A percentile compares a stretch with the other conserved stretches of the same genome.
These are phyloP conservation scores for Pisolithus sp. DNA, from an alignment of 768 basidiomycete genomes.

Conservation along the genomic window DNA sequence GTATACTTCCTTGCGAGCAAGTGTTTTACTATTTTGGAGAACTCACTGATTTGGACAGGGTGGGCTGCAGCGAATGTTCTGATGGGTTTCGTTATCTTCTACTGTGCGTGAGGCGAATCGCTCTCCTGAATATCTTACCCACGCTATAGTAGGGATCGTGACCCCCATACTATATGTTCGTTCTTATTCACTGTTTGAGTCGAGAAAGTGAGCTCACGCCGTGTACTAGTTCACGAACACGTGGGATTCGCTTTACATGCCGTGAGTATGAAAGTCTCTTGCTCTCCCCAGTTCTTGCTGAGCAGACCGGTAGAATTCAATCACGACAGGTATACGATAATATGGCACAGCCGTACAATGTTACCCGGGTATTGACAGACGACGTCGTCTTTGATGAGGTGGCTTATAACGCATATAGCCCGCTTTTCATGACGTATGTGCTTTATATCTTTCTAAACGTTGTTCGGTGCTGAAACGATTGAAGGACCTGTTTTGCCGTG, in stretches of 20 bases:
- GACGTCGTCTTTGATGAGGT: slow-evolving; percentile 50
- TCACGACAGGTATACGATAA: slow-evolving; percentile 53
- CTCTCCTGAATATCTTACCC: slow-evolving; percentile 20
- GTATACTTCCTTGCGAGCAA: neutral
- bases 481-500: slow-evolving; percentile 21
- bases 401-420: slow-evolving; percentile 52
- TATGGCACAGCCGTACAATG: slow-evolving; percentile 61
- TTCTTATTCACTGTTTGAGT: slow-evolving; percentile 35
- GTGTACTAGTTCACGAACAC: slow-evolving; percentile 62
- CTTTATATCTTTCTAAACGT: slow-evolving; percentile 36
- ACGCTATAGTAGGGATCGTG: slow-evolving; percentile 19
- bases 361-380: slow-evolving; percentile 46
- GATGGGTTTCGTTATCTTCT: slow-evolving; percentile 59
- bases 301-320: slow-evolving; percentile 38
- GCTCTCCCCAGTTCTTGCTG: neutral
- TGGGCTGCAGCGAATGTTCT: slow-evolving; percentile 74
- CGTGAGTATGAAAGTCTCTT: slow-evolving; percentile 30
- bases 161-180: slow-evolving; percentile 38
- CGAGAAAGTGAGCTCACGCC: slow-evolving; percentile 17
- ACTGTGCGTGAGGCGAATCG: slow-evolving; percentile 52
- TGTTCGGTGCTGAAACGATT: neutral
- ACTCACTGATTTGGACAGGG: slow-evolving; percentile 29
- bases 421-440: slow-evolving; percentile 56
- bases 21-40: neutral
- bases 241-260: slow-evolving; percentile 53